Evolutionary conservation across 768 basidiomycete genomes (phyloP), one percentile per base, ranked within the genome.

Genomic region (Macrolepiota albuminosa): DNA sequence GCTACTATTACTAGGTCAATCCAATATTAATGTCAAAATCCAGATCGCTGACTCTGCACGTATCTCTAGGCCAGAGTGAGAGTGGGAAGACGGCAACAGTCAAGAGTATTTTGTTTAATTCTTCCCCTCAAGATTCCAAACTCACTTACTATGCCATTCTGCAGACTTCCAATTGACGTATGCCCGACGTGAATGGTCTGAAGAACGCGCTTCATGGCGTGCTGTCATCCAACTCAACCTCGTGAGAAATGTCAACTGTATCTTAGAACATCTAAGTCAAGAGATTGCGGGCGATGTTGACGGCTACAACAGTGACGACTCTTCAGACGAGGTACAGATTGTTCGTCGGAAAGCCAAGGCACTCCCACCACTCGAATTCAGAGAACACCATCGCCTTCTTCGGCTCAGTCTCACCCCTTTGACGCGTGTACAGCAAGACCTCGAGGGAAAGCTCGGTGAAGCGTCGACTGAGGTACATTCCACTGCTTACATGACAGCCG

Each of bases 81-180:
- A 88, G 86, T 66, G 89, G 86, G 36, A 92, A 92, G 71, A 89
- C 88, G 0, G 88, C 89, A 31, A 90, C 89, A 0, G 68, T 92
- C 57, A 92, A 92, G 73, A 91, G 89, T 90, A 64, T 34, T 48
- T 3, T 18, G 40, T 36, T 40, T 40, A 31, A 33, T 62, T 47
- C n/a, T 46, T 29, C 3, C 29, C 21, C 21, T 21, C 58, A 58
- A 21, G 63, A 47, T n/a, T 21, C n/a, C 8, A 9, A 21, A 29
- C 11, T n/a, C 6, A 50, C 21, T 21, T 21, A 21, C 60, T 31
- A 21, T 49, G 16, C 55, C 2, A 36, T 21, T 61, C 18, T 26
- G 10, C 58, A 84, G 85, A 91, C 68, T 92, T 91, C 66, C 89
- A 92, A 65, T 72, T 92, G 1, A 84, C 85, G 1, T 89, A 91